Evolutionary conservation across 1,139 yeast genomes (phyloP), one percentile per base, ranked within the genome.

Genomic region (Chernovozyma aurita): DNA sequence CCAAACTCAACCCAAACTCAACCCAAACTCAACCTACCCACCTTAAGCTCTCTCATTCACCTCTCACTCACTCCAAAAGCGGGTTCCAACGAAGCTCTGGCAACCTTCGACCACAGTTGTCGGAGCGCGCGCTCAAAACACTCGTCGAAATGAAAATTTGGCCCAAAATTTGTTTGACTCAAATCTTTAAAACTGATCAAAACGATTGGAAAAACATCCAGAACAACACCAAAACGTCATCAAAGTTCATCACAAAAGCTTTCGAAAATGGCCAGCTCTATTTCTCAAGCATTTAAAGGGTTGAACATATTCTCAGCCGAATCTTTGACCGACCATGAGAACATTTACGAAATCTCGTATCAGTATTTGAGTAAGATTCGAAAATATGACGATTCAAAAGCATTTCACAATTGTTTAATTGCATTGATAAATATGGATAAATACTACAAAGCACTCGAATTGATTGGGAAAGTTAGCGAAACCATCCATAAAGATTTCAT

Each of bases 341-440:
- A 61, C 27, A 57, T 70, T n/a, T 70, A 50, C 43, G 62, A 63
- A 25, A 63, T 69, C 2, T 65, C 73, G 16, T 67, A 64, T 42
- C 71, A 68, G 36, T 70, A 67, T 44, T 56, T 70, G 40, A 52
- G 69, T 25, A 66, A 66, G 31, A 61, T 66, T 32, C 65, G 67
- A 40, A 50, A 62, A 30, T 70, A 57, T 28, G 57, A 70, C 31
- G 84, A 81, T 46, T 48, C 59, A 17, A 59, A 62, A 34, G 80
- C 87, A 1, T 63, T 80, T 47, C 77, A 72, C 48, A 71, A 81
- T 45, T 78, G 81, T 49, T 58, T 86, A 28, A 80, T 81, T 5
- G 78, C 95, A 1, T 63, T 83, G 49, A 82, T 85, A 55, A 80
- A 83, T 50, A 67, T 81, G 49, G 96, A 87, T 53, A 70, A 71